These are phyloP conservation scores for Cicer bijugum DNA, from an alignment of 306 rosid genomes.

Conservation along the genomic window DNA sequence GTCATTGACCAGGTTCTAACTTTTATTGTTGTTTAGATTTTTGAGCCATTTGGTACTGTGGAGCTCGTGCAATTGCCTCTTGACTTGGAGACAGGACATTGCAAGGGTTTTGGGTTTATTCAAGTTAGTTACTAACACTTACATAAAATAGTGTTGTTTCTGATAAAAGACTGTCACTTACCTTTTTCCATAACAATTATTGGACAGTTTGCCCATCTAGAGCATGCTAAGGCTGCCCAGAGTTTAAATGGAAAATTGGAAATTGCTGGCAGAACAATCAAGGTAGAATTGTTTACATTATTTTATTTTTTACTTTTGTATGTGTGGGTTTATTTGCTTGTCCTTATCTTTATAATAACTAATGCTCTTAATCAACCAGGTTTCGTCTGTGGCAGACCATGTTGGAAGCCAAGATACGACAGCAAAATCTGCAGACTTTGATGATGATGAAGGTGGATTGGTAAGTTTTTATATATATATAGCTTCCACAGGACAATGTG, in stretches of 20 bases:
- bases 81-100: conserved; percentile 95
- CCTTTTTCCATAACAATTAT: conserved; percentile 28
- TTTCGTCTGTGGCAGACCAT: conserved; percentile 97
- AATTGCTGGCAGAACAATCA: conserved; percentile 91
- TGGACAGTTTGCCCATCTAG: conserved; percentile 86
- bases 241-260: conserved; percentile 96
- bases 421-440: conserved; percentile 93
- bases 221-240: conserved; percentile 96
- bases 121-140: conserved; percentile 66
- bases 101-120: conserved; percentile 99
- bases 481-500: conserved; percentile 1
- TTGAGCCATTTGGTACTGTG: conserved; percentile 98
- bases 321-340: conserved; percentile 10
- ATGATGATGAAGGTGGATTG: conserved; percentile 98
- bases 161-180: conserved; percentile 15
- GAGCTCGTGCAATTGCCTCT: conserved; percentile 95
- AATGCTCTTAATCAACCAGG: conserved; percentile 56
- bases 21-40: conserved; percentile 60
- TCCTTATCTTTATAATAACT: conserved; percentile 27
- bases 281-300: conserved; percentile 54
- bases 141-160: conserved; percentile 10
- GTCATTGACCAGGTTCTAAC: conserved; percentile 26
- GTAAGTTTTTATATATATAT: conserved; percentile 51
- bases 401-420: conserved; percentile 86
- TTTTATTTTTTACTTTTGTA: not conserved